phyloP scores from a whole-genome alignment of 2,329 filamentous ascomycete species.

The Trichoderma endophyticum region DNA sequence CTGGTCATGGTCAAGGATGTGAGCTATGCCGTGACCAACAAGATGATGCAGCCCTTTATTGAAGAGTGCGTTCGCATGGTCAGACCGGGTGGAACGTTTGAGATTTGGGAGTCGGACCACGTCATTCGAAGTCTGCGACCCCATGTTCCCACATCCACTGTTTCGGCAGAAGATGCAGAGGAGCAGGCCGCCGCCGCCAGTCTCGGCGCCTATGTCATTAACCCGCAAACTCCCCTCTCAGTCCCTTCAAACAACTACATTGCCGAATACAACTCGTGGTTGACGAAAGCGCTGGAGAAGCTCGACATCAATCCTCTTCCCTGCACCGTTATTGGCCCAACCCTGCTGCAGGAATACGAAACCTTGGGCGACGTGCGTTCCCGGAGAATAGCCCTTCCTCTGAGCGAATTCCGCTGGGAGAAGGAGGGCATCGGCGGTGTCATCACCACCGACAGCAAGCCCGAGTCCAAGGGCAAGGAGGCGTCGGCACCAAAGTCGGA shows the following conservation, averaged over 20 bases:
- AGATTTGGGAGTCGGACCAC: constrained; percentile 88
- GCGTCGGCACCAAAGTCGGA: constrained; percentile 22
- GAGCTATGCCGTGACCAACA: constrained; percentile 61
- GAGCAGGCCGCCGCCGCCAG: constrained; percentile 63
- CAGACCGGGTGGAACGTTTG: constrained; percentile 72
- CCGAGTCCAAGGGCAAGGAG: constrained; percentile 50
- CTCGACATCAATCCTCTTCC: constrained; percentile 70
- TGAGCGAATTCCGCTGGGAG: constrained; percentile 85
- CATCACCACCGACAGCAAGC: constrained; percentile 58
- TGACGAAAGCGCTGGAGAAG: constrained; percentile 69
- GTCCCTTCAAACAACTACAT: constrained; percentile 78
- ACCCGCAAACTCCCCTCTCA: constrained; percentile 77
- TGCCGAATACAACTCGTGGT: constrained; percentile 79
- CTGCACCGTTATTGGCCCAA: constrained; percentile 72
- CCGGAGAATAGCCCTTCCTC: constrained; percentile 78
- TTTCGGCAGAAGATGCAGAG: constrained; percentile 40
- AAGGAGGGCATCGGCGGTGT: constrained; percentile 66
- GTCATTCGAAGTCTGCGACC: constrained; percentile 78
- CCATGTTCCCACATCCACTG: constrained; percentile 58
- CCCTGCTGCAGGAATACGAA: constrained; percentile 77
- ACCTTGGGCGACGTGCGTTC: constrained; percentile 65
- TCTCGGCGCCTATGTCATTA: constrained; percentile 79
- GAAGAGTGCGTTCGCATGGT: constrained; percentile 77
- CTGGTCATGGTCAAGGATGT: constrained; percentile 86
- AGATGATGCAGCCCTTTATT: constrained; percentile 53